Percentiles rank a stretch among this genome's conserved stretches.
Evolutionary conservation across 805 yeast species (phyloP).

Genomic region (Cyberlindnera xishuangbannaensis): DNA sequence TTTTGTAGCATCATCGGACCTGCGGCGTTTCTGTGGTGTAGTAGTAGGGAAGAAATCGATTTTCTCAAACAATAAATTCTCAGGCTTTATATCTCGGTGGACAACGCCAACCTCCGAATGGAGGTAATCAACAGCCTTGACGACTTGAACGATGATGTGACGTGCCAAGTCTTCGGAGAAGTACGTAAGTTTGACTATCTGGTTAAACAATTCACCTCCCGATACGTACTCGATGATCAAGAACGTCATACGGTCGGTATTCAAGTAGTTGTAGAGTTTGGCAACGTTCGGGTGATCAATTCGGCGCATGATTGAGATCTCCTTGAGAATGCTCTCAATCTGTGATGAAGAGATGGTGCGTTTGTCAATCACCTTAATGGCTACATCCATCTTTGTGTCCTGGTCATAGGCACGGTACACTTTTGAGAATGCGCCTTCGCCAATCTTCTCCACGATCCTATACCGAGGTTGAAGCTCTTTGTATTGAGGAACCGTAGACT

Average conservation of each 20-base stretch:
- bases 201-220: slow-evolving; percentile 75
- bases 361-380: slow-evolving; percentile 60
- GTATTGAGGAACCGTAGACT: slow-evolving; percentile 10
- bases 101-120: slow-evolving; percentile 92
- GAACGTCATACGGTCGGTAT: slow-evolving; percentile 54
- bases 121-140: slow-evolving; percentile 87
- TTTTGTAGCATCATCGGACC: slow-evolving; percentile 51
- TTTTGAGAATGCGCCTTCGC: slow-evolving; percentile 80
- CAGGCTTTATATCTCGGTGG: slow-evolving; percentile 95
- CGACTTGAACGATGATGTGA: slow-evolving; percentile 57
- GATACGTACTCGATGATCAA: slow-evolving; percentile 39
- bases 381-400: slow-evolving; percentile 29
- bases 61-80: slow-evolving; percentile 71
- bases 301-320: slow-evolving; percentile 69
- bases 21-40: slow-evolving; percentile 26
- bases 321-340: slow-evolving; percentile 68
- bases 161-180: slow-evolving; percentile 49
- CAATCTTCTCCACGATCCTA: slow-evolving; percentile 45
- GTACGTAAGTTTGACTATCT: slow-evolving; percentile 60
- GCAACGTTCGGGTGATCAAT: slow-evolving; percentile 61
- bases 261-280: slow-evolving; percentile 58
- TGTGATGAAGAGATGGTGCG: slow-evolving; percentile 57
- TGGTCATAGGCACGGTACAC: slow-evolving; percentile 55
- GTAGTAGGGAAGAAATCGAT: slow-evolving; percentile 18
- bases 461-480: slow-evolving; percentile 28